phyloP scores from a whole-genome alignment of 768 basidiomycete species.

The Hypholoma sublateritium region DNA sequence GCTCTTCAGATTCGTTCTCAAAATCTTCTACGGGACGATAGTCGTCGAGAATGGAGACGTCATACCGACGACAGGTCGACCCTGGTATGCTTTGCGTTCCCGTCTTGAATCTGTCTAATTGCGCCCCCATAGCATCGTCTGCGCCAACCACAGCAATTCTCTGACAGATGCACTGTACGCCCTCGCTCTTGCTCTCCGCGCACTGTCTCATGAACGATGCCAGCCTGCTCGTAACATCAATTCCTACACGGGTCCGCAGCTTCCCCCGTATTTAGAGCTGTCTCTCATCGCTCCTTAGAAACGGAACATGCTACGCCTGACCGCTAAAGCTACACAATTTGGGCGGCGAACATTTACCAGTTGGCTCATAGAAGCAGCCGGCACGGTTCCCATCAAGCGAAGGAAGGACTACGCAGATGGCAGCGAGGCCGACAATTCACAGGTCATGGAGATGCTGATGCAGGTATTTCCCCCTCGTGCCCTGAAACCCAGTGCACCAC shows the following conservation, averaged over 20 bases:
- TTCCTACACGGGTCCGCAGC: constrained; percentile 60
- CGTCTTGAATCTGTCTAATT: constrained; percentile 1
- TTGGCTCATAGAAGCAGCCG: constrained; percentile 88
- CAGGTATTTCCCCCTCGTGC: constrained; percentile 40
- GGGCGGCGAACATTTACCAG: constrained; percentile 82
- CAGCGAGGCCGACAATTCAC: constrained; percentile 56
- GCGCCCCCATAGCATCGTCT: constrained; percentile 61
- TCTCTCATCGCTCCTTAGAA: constrained; percentile 38
- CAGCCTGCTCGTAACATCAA: constrained; percentile 72
- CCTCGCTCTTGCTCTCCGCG: neutral
- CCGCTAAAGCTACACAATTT: constrained; percentile 88
- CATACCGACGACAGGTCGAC: constrained; percentile 70
- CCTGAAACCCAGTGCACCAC: neutral
- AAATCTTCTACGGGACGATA: constrained; percentile 89
- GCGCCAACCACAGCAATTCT: constrained; percentile 85
- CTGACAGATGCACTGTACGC: constrained; percentile 84
- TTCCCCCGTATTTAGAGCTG: neutral
- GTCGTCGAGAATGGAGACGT: constrained; percentile 77
- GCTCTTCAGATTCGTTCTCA: constrained; percentile 80
- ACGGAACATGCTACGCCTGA: constrained; percentile 79
- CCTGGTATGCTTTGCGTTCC: constrained; percentile 51
- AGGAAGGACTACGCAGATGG: constrained; percentile 65
- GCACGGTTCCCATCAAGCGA: constrained; percentile 81
- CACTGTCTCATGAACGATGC: neutral
- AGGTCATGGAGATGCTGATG: constrained; percentile 67